These are phyloP conservation scores for Macrolepiota albuminosa DNA, from an alignment of 768 basidiomycete species.

Conservation along the genomic window DNA sequence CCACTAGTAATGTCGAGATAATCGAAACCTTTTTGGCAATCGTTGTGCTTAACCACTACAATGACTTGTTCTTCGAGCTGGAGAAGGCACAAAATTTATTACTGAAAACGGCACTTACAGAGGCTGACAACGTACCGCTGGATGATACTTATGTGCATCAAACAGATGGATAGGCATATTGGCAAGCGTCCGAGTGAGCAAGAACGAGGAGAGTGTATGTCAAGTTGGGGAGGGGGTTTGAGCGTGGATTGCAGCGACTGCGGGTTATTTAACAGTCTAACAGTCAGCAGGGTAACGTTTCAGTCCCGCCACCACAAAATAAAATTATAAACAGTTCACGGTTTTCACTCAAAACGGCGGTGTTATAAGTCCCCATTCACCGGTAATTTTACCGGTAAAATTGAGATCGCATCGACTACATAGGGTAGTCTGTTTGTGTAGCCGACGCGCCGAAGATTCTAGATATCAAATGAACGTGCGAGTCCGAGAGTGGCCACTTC, in stretches of 20 bases:
- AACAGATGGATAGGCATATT: slow-evolving; percentile 13
- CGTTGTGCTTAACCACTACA: slow-evolving; percentile 6
- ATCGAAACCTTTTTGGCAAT: too few species aligned
- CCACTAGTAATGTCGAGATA: slow-evolving; percentile 12
- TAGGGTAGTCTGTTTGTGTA: too few species aligned
- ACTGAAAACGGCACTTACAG: not conserved
- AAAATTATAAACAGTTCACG: not conserved
- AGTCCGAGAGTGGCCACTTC: not conserved
- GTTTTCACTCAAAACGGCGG: not conserved
- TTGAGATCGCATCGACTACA: not conserved
- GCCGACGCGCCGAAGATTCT: not conserved
- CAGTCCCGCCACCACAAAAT: slow-evolving; percentile 3
- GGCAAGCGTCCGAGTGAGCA: too few species aligned
- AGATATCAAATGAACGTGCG: not conserved
- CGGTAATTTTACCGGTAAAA: slow-evolving; percentile 1
- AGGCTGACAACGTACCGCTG: slow-evolving; percentile 4
- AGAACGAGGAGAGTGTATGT: not conserved
- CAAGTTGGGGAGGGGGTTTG: slow-evolving; percentile 1
- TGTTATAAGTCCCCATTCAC: not conserved
- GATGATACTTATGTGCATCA: slow-evolving; percentile 11
- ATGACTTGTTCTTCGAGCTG: slow-evolving; percentile 12
- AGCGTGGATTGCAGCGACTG: not conserved
- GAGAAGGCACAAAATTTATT: not conserved
- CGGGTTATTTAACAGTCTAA: slow-evolving; percentile 1
- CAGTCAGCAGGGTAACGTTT: slow-evolving; percentile 1